Conservation (phyloP, 2,329 filamentous ascomycete species). For the Clonostachys sp. region DNA sequence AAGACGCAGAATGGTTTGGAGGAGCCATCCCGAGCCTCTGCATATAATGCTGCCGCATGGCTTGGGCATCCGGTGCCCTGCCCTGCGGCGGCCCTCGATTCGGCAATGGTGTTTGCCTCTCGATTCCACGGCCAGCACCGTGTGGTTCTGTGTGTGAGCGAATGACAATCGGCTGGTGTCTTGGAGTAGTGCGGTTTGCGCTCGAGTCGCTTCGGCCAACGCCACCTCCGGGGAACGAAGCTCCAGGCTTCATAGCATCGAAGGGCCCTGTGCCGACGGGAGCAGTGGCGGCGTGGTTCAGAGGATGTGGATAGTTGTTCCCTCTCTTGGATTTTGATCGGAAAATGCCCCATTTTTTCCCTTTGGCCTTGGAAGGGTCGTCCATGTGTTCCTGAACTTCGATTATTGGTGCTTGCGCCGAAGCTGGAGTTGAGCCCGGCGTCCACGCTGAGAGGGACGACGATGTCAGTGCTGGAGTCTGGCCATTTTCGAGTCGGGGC, state of each 20-base stretch:
- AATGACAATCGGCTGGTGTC: slow-evolving; percentile 36
- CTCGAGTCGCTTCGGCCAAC: not conserved
- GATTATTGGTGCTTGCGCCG: slow-evolving; percentile 4
- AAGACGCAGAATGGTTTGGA: not conserved
- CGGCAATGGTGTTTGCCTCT: not conserved
- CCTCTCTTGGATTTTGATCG: slow-evolving; percentile 25
- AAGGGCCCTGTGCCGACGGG: not conserved
- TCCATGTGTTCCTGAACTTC: not conserved
- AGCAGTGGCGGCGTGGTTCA: not conserved
- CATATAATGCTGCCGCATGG: too few relatives aligned
- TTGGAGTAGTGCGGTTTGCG: slow-evolving; percentile 10
- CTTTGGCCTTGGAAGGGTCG: slow-evolving; percentile 35
- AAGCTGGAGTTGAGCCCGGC: slow-evolving; percentile 5
- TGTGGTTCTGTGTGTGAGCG: slow-evolving; percentile 32
- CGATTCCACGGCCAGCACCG: slow-evolving; percentile 1
- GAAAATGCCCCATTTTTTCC: slow-evolving; percentile 57
- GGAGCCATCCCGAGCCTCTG: too few relatives aligned
- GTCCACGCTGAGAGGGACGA: too few relatives aligned
- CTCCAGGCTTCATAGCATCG: not conserved
- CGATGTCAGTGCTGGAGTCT: too few relatives aligned
- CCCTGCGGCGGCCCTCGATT: too few relatives aligned
- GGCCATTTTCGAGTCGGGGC: slow-evolving; percentile 1
- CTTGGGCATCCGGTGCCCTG: too few relatives aligned
- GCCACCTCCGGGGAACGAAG: not conserved
- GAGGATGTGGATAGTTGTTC: not conserved